These are phyloP conservation scores for Saccharomycopsis vini DNA, from an alignment of 805 yeast species.

Conservation along the genomic window DNA sequence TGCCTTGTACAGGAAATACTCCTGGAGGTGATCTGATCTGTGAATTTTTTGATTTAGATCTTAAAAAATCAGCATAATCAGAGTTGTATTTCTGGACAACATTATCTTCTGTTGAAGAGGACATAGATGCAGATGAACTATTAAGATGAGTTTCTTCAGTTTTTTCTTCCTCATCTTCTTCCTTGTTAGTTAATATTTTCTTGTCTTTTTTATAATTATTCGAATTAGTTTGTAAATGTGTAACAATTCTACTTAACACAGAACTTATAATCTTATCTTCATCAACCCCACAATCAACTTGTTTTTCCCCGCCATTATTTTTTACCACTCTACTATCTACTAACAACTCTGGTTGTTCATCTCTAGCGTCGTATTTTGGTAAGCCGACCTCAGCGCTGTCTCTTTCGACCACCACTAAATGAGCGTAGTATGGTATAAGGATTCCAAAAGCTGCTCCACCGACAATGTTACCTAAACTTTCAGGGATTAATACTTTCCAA, in stretches of 20 bases:
- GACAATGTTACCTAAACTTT: conserved; percentile 62
- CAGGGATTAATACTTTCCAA: conserved; percentile 69
- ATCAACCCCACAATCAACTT: too few species aligned
- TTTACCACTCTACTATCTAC: conserved; percentile 74
- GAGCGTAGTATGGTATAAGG: conserved; percentile 63
- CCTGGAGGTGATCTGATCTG: conserved; percentile 57
- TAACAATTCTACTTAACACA: background rate
- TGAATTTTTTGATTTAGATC: background rate
- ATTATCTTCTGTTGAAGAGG: conserved; percentile 1
- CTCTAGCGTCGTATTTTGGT: conserved; percentile 63
- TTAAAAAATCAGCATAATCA: background rate
- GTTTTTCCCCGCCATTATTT: background rate
- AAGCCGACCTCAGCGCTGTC: conserved; percentile 54
- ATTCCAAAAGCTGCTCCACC: conserved; percentile 70
- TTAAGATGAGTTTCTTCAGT: too few species aligned
- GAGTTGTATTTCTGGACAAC: conserved; percentile 6
- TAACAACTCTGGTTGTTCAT: conserved; percentile 72
- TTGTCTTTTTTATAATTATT: background rate
- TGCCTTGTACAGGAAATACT: conserved; percentile 72
- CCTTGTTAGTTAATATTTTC: too few species aligned
- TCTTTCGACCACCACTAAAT: conserved; percentile 60
- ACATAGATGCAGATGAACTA: background rate
- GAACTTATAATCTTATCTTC: too few species aligned
- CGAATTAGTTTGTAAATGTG: background rate
- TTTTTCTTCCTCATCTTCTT: too few species aligned